Evolutionary conservation across 371 early-diverging fungal species (phyloP), one percentile per base, ranked within the genome.

Genomic region (Coemansia linderi): DNA sequence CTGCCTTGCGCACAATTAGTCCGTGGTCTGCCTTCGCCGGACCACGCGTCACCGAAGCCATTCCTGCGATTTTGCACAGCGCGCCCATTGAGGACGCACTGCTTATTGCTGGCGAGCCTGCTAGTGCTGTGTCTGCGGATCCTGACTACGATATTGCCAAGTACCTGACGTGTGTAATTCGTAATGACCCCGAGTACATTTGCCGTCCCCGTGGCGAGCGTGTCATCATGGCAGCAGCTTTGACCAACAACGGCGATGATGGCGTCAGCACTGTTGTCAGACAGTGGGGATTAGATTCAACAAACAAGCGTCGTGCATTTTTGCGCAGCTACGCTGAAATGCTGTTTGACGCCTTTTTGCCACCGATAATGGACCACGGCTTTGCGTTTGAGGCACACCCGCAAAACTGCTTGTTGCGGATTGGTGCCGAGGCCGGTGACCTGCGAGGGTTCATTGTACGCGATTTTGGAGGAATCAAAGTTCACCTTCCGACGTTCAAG

Each of bases 401-500:
- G 10, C 92, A 91, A 68, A 91, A 91, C 69, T 86, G 83, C 12
- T 68, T 90, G 63, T 82, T 87, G 33, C 83, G 90, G 19, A 85
- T 91, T 61, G 85, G 86, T 65, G 68, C 80, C 33, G 73, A 79
- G 40, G 84, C 87, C 1, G 86, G 87, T 39, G 68, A 83, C 50
- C 76, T 90, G 15, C 79, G 79, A 58, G 90, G 90, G 22, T 90
- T 91, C 74, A 82, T 87, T 12, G 83, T 87, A 58, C 88, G 91
- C 58, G 91, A 91, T 74, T 91, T 89, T 84, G 92, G 92, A 71
- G 92, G 92, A 40, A 79, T 90, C 46, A 88, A 85, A 75, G 85
- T 84, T 5, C 88, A 90, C 61, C 84, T 75, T 27, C 82, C 83
- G 33, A 88, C 87, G 17, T 81, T 90, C 27, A 78, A 76, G 31